Evolutionary conservation across 176 grass and related monocot genomes (phyloP), one percentile per base, ranked within the genome.

Genomic region (Oryza brachyantha): DNA sequence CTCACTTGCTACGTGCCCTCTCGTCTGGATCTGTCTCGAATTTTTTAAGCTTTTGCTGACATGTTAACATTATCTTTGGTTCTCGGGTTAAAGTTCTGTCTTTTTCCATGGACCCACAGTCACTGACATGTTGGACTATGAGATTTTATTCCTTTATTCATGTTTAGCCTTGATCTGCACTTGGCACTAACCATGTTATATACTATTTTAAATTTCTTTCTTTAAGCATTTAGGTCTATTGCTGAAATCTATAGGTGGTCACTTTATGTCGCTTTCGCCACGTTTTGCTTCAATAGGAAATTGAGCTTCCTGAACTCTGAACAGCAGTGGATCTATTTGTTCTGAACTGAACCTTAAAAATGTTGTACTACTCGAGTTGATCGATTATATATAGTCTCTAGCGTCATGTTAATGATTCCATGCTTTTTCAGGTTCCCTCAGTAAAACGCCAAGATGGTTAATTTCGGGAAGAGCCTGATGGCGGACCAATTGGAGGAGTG

Each of bases 381-480:
- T 29, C 62, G 24, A 38, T 42, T 8, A 16, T 70, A 22, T 8
- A 16, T 70, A 22, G 1, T n/a, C 21, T 59, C 10, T 69, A 52
- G 16, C 14, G 13, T 1, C 4, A 31, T 35, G 26, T 34, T 79
- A 64, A 84, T 41, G 1, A 55, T 69, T 74, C 32, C 69, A 13
- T 75, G 64, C 0, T 2, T 22, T 75, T 84, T 70, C 77, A 86
- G 71, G 50, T 84, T 76, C 71, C 70, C 57, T 28, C 70, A 43
- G 27, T 84, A 65, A 65, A 37, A 84, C 57, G 29, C 64, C 76
- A 83, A 72, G 70, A 97, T 97, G 93, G 93, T 97, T 66, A 97
- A 97, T 72, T 93, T 97, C 45, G 91, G 91, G 40, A 97, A 97
- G 86, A 89, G 64, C 45, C 61, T 97, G 73, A 77, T 77, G 86